These are phyloP conservation scores for Fagopyrum tataricum DNA, from an alignment of 148 eudicot genomes.

Conservation along the genomic window DNA sequence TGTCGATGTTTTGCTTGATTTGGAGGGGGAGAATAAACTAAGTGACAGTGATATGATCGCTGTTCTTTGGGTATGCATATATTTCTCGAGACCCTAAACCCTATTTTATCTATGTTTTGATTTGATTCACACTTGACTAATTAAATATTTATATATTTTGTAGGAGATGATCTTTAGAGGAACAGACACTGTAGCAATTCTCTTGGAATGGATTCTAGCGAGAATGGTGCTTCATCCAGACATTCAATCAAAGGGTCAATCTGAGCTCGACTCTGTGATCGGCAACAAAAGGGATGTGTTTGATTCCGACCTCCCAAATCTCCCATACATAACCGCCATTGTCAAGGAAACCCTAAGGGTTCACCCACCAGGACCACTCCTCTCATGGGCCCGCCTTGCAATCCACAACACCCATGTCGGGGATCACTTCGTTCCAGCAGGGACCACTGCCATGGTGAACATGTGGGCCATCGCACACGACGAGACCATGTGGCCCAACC, in stretches of 20 bases:
- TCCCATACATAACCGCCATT: conserved; percentile 74
- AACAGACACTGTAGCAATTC: conserved; percentile 85
- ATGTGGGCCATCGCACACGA: conserved; percentile 97
- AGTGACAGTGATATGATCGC: conserved; percentile 77
- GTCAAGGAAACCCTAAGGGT: conserved; percentile 76
- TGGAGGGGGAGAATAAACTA: conserved; percentile 57
- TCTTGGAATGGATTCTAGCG: conserved; percentile 79
- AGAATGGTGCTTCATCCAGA: conserved; percentile 90
- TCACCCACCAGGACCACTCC: conserved; percentile 97
- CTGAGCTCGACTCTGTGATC: conserved; percentile 48
- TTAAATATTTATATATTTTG: background rate
- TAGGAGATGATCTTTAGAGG: conserved; percentile 98
- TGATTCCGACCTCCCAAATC: conserved; percentile 65
- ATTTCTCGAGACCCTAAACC: background rate
- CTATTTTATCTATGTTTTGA: background rate
- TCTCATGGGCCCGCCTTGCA: conserved; percentile 91
- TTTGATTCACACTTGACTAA: background rate
- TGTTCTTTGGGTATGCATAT: conserved; percentile 73
- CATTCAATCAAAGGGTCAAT: conserved; percentile 78
- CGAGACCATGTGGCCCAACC: conserved; percentile 52
- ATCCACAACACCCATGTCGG: conserved; percentile 79
- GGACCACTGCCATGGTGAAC: conserved; percentile 97
- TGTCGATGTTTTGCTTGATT: conserved; percentile 79
- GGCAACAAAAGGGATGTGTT: conserved; percentile 28
- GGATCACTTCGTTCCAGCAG: conserved; percentile 66